phyloP scores from a whole-genome alignment of 1,284 basidiomycete species.

The Cutaneotrichosporon cutaneum region DNA sequence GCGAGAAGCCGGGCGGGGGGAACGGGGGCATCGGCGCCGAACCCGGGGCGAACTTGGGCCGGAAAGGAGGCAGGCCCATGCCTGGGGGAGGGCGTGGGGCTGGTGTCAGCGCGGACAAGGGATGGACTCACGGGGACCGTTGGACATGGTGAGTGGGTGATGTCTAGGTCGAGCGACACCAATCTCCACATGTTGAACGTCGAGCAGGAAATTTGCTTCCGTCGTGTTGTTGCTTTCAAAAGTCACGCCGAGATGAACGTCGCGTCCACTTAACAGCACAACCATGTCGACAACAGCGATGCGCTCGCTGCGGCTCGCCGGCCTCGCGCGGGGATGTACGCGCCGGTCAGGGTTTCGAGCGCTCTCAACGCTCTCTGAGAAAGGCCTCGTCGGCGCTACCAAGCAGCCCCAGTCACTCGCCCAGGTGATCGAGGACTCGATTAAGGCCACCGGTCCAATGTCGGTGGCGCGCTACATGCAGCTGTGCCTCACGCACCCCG shows the following conservation, averaged over 20 bases:
- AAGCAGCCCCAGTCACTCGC: conserved; percentile 9
- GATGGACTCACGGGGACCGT: conserved; percentile 17
- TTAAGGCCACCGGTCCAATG: conserved; percentile 78
- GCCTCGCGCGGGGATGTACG: not conserved
- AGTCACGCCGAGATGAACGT: not conserved
- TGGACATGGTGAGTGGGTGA: conserved; percentile 9
- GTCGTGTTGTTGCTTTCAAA: conserved; percentile 1
- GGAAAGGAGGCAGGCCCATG: conserved; percentile 34
- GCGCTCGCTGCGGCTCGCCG: not conserved
- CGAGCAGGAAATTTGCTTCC: conserved; percentile 1
- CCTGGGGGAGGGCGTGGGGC: conserved; percentile 15
- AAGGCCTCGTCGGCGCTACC: not conserved
- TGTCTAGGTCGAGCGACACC: not conserved
- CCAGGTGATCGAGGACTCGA: conserved; percentile 19
- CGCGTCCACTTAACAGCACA: too few species aligned
- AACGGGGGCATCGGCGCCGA: conserved; percentile 18
- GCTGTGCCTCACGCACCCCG: conserved; percentile 80
- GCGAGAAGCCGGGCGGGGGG: conserved; percentile 22
- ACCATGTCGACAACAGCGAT: not conserved
- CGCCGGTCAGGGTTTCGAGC: not conserved
- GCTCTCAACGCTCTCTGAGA: conserved; percentile 55
- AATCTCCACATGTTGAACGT: not conserved
- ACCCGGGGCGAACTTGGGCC: conserved; percentile 37
- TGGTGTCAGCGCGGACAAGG: conserved; percentile 1
- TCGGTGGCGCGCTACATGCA: conserved; percentile 85